Percentiles rank a stretch among this genome's conserved stretches.
Evolutionary conservation across 768 basidiomycete genomes (phyloP).

Genomic region (Kwoniella pini): DNA sequence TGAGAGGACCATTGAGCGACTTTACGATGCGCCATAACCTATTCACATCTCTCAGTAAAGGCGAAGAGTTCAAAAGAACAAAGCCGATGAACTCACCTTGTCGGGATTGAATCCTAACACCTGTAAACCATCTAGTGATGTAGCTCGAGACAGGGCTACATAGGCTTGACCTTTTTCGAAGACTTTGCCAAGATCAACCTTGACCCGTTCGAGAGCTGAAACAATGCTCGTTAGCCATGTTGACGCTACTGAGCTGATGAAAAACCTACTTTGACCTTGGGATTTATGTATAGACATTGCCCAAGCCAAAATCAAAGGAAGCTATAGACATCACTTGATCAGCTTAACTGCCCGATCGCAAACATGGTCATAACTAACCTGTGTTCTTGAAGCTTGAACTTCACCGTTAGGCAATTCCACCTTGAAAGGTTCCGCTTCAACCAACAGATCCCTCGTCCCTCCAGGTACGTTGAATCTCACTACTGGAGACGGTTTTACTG

Average conservation of each 20-base stretch:
- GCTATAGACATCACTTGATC: conserved; percentile 55
- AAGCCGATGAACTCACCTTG: conserved; percentile 34
- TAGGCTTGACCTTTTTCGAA: conserved; percentile 65
- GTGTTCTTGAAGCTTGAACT: conserved; percentile 72
- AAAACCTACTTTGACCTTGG: conserved; percentile 74
- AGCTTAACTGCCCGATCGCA: conserved; percentile 1
- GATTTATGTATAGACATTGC: conserved; percentile 99
- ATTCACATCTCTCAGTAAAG: neutral
- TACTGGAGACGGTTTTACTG: conserved; percentile 61
- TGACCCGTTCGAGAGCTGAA: conserved; percentile 77
- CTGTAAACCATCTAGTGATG: conserved; percentile 53
- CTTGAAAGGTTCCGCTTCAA: conserved; percentile 78
- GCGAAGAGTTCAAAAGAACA: neutral
- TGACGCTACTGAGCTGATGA: neutral
- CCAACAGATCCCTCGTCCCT: conserved; percentile 59
- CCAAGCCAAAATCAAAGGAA: conserved; percentile 89
- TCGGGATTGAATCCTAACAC: conserved; percentile 47
- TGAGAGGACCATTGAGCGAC: conserved; percentile 42
- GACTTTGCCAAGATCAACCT: conserved; percentile 86
- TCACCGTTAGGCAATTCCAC: conserved; percentile 84
- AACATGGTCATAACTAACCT: conserved; percentile 61
- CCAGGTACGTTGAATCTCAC: conserved; percentile 74
- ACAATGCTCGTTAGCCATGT: conserved; percentile 2
- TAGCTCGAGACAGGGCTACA: conserved; percentile 53
- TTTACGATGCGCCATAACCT: conserved; percentile 51